These are phyloP conservation scores for Erythrophleum ivorense DNA, from an alignment of 331 rosid genomes.

Conservation along the genomic window DNA sequence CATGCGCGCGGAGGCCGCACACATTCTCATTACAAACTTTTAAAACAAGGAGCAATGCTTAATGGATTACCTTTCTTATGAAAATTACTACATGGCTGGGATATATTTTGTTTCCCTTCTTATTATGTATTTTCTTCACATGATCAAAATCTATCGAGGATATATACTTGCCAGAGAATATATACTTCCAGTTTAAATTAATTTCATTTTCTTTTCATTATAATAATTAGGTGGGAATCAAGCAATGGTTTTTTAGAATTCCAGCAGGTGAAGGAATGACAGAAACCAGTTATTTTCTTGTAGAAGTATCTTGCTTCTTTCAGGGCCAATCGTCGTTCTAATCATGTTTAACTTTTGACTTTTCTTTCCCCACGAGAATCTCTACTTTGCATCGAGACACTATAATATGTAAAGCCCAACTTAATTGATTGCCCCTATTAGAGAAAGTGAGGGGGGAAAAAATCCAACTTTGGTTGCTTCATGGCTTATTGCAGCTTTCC, in stretches of 20 bases:
- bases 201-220: background rate
- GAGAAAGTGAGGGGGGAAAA: background rate
- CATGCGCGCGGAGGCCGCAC: no score
- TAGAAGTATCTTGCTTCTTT: conserved; percentile 37
- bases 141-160: background rate
- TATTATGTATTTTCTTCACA: background rate
- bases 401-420: conserved; percentile 40
- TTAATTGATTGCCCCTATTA: background rate
- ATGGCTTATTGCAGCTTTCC: conserved; percentile 68
- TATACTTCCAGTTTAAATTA: background rate
- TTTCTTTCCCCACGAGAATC: conserved; percentile 40
- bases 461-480: background rate
- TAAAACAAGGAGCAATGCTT: no score
- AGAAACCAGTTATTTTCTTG: conserved; percentile 23
- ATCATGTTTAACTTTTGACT: conserved; percentile 40
- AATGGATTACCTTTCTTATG: no score
- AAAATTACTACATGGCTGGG: no score
- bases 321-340: conserved; percentile 12
- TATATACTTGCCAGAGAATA: background rate
- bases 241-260: background rate
- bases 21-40: no score
- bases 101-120: background rate
- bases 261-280: background rate
- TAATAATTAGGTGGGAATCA: background rate
- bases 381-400: conserved; percentile 27